Conservation (phyloP, 352 stramenopile species). For the Blastocystis sp. region DNA sequence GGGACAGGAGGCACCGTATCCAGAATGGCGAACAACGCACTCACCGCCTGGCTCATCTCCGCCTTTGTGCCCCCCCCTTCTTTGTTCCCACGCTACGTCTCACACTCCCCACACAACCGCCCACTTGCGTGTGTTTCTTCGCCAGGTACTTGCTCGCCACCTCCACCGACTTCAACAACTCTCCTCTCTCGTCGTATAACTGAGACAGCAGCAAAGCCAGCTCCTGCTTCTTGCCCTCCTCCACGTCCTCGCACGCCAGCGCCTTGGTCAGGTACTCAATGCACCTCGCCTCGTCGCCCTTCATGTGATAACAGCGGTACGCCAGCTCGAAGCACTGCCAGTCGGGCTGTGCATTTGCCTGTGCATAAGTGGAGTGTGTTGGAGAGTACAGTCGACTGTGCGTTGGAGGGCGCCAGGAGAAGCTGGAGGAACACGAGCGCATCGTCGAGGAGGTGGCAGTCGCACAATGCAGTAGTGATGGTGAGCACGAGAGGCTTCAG, state of each 20-base stretch:
- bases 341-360: too few relatives aligned
- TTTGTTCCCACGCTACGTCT: not conserved
- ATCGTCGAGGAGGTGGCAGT: constrained; percentile 31
- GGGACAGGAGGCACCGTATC: not conserved
- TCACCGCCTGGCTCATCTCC: not conserved
- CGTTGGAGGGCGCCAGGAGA: not conserved
- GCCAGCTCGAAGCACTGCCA: constrained; percentile 5
- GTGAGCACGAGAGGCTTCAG: not conserved
- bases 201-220: constrained; percentile 34
- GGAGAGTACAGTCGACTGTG: not conserved
- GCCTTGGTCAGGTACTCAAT: constrained; percentile 50
- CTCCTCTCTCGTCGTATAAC: constrained; percentile 49
- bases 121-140: constrained; percentile 11
- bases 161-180: constrained; percentile 52
- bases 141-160: constrained; percentile 54
- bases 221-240: constrained; percentile 12
- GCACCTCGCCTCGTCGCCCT: not conserved
- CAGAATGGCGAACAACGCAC: not conserved
- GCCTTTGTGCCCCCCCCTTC: not conserved
- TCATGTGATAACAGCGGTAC: not conserved
- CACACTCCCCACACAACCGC: not conserved
- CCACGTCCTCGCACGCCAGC: not conserved
- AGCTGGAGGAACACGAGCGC: not conserved
- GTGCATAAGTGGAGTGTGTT: too few relatives aligned
- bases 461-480: not conserved